Percentiles rank a stretch among this genome's conserved stretches.
Conservation (phyloP, 768 basidiomycete genomes). For the Paxillus ammoniavirescens region DNA sequence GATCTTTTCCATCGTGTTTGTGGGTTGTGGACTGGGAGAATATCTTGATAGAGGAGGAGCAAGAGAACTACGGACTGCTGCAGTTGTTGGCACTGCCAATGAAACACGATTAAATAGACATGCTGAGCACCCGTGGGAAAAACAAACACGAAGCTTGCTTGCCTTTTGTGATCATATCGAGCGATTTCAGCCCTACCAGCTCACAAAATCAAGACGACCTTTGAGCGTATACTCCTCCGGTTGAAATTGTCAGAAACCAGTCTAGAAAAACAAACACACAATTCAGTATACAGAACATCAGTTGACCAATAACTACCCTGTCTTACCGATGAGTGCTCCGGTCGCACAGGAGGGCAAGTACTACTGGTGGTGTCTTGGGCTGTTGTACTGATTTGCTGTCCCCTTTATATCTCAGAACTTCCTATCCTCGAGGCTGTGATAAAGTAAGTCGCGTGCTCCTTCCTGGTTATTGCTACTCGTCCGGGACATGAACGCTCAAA, state of each 20-base stretch:
- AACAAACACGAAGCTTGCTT: constrained; percentile 1
- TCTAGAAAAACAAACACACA: neutral
- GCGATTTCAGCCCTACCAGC: neutral
- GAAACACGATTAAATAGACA: constrained; percentile 20
- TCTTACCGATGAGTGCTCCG: constrained; percentile 53
- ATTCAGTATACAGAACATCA: neutral
- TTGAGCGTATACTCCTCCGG: neutral
- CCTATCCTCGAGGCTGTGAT: constrained; percentile 94
- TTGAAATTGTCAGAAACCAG: neutral
- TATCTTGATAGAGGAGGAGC: constrained; percentile 4
- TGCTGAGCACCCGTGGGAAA: constrained; percentile 35
- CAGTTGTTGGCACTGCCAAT: constrained; percentile 12
- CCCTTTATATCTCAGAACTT: constrained; percentile 58
- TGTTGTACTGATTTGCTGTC: constrained; percentile 10
- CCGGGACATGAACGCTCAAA: constrained; percentile 24
- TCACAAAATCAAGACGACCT: neutral
- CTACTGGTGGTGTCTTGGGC: constrained; percentile 14
- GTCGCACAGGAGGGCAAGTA: constrained; percentile 78
- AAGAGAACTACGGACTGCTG: constrained; percentile 10
- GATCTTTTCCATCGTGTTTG: constrained; percentile 45
- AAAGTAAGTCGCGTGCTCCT: constrained; percentile 50
- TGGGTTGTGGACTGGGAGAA: constrained; percentile 4
- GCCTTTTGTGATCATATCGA: constrained; percentile 35
- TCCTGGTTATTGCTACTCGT: constrained; percentile 16
- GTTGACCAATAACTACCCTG: neutral